Base-by-base conservation (phyloP, 2,329 filamentous ascomycete species). In the Parastagonospora avenae region DNA sequence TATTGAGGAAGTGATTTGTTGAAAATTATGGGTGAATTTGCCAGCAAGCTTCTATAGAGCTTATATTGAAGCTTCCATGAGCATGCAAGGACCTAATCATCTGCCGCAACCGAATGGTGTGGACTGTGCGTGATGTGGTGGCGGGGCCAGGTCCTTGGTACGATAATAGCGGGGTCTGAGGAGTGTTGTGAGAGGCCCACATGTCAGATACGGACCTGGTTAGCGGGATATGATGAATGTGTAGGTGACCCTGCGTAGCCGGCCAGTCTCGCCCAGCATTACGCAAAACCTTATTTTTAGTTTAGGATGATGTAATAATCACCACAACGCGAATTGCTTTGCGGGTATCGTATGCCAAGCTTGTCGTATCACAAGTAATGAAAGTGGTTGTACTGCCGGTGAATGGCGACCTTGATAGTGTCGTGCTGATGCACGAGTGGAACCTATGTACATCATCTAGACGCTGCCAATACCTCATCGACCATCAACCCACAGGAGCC, bases 401-500 rank as follows among this genome's bases (percentile, higher is more conserved):
- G 19, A 24, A 24, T 24, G 19, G 19, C 3, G 19, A 24, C 19
- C 3, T 24, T 32, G 30, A 10, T 32, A 32, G 8, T n/a, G 38
- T 19, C 29, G 28, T 40, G 24, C 38, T 40, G 28, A 40, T 29
- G n/a, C 14, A 24, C 19, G 27, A 24, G 11, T 19, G 24, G 16
- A 7, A n/a, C 19, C 19, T 24, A 19, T 19, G 31, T 54, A 49
- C 38, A 56, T 57, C 63, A 71, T 56, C 51, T 63, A 14, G 66
- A 67, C 48, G 56, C 54, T 52, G 67, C 61, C 42, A 72, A 55
- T 50, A 71, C 68, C 42, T 70, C 63, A 39, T 73, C 68, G 10
- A 71, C 65, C 70, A 74, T 73, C 5, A 71, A 54, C 16, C 63
- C 65, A 43, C 70, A 70, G 12, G 68, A 71, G 9, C 68, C 70